These are phyloP conservation scores for Botrytis deweyae DNA, from an alignment of 2,329 filamentous ascomycete species.

Conservation along the genomic window DNA sequence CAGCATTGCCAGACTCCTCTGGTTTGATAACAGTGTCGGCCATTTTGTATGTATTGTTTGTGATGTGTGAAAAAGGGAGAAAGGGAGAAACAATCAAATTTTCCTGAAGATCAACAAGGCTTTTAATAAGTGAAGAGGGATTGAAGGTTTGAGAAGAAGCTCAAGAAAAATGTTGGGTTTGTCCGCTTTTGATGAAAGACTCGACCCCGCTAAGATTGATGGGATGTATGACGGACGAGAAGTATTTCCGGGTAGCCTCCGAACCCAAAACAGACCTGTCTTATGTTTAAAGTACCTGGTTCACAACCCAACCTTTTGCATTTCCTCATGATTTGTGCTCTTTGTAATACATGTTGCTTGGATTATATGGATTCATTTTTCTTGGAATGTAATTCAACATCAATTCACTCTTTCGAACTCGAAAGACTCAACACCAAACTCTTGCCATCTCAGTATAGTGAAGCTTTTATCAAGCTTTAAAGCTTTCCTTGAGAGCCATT, in stretches of 20 bases:
- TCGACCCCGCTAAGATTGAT: constrained; percentile 18
- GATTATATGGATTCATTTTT: too few relatives aligned
- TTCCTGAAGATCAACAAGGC: constrained; percentile 23
- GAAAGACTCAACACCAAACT: background rate
- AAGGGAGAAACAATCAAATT: background rate
- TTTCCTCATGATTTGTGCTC: background rate
- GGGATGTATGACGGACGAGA: constrained; percentile 14
- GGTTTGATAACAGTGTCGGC: constrained; percentile 51
- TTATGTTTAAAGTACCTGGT: background rate
- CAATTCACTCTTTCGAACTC: background rate
- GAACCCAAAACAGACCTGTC: background rate
- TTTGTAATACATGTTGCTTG: background rate
- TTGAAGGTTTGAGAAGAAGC: constrained; percentile 25
- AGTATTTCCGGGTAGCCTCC: constrained; percentile 19
- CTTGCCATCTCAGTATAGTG: background rate
- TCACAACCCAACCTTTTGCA: background rate
- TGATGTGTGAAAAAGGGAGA: background rate
- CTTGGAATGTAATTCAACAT: background rate
- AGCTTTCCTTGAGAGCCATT: background rate
- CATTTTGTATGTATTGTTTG: constrained; percentile 40
- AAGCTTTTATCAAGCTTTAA: background rate
- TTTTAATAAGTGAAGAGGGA: constrained; percentile 23
- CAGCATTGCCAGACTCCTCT: constrained; percentile 50
- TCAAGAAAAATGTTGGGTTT: constrained; percentile 18
- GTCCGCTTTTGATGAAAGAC: constrained; percentile 10